Conservation (phyloP, 2,329 filamentous ascomycete genomes). For the Metarhizium guizhouense region DNA sequence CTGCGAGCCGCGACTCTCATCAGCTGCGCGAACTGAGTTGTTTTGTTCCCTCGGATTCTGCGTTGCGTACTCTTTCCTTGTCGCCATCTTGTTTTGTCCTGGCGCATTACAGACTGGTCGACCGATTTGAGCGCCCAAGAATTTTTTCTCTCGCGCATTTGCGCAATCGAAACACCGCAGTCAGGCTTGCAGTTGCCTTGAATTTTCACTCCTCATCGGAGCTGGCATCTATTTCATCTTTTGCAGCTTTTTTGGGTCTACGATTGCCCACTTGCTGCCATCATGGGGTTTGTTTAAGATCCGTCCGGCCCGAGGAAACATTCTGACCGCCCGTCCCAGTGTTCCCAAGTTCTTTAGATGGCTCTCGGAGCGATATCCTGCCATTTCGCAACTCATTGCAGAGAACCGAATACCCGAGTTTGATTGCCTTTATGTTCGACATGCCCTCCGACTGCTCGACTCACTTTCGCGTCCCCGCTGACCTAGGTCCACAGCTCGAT, state of each 20-base stretch:
- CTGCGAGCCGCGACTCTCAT: not conserved
- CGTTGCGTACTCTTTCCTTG: not conserved
- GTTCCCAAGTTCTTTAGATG: constrained; percentile 93
- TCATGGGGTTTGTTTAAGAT: constrained; percentile 20
- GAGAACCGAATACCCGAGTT: constrained; percentile 99
- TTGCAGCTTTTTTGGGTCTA: not conserved
- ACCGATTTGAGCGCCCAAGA: not conserved
- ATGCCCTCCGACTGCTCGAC: not conserved
- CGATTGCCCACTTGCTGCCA: constrained; percentile 1
- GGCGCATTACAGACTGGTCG: not conserved
- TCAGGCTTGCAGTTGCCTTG: not conserved
- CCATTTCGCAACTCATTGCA: constrained; percentile 95
- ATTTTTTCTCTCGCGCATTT: not conserved
- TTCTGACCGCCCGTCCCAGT: constrained; percentile 26
- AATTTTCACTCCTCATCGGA: not conserved
- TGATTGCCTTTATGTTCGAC: constrained; percentile 78
- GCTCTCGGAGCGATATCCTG: constrained; percentile 97
- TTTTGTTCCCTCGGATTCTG: not conserved
- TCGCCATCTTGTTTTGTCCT: not conserved
- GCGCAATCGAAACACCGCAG: not conserved
- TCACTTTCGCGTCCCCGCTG: constrained; percentile 7
- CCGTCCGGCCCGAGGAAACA: constrained; percentile 1
- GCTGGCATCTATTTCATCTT: not conserved
- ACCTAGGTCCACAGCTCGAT: constrained; percentile 49
- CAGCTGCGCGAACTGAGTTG: not conserved